Percentiles rank a stretch among this genome's conserved stretches.
phyloP scores from a whole-genome alignment of 2,329 filamentous ascomycete species.

The Talaromyces sp. region DNA sequence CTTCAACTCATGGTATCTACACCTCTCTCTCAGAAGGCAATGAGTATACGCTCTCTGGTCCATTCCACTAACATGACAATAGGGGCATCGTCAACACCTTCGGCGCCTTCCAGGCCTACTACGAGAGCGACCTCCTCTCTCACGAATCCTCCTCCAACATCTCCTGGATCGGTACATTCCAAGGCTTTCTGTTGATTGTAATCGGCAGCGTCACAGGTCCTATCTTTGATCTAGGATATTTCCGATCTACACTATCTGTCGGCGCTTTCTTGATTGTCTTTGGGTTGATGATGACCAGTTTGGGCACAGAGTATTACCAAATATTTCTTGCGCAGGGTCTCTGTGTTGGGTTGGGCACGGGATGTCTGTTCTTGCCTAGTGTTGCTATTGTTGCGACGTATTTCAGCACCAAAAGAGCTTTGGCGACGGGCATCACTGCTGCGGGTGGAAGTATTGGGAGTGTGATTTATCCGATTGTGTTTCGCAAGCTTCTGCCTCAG shows the following conservation, averaged over 20 bases:
- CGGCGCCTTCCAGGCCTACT: conserved; percentile 51
- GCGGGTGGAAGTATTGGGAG: conserved; percentile 49
- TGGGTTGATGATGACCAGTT: conserved; percentile 19
- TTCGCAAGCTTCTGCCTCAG: conserved; percentile 35
- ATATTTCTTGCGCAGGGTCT: neutral
- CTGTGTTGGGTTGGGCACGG: conserved; percentile 18
- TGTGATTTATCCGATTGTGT: neutral
- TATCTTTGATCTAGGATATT: conserved; percentile 48
- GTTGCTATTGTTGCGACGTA: conserved; percentile 66
- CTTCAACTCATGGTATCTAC: conserved; percentile 29
- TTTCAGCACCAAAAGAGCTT: conserved; percentile 54
- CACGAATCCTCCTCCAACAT: conserved; percentile 41
- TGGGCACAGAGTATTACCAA: conserved; percentile 20
- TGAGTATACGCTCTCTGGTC: too few relatives aligned
- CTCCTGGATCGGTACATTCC: conserved; percentile 49
- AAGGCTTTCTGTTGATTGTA: conserved; percentile 47
- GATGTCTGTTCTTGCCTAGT: conserved; percentile 58
- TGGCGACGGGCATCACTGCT: conserved; percentile 60
- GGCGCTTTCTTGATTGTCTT: conserved; percentile 41
- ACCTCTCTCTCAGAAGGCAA: too few relatives aligned
- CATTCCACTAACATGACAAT: neutral
- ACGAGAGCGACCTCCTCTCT: conserved; percentile 38
- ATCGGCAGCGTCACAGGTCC: conserved; percentile 50
- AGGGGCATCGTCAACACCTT: conserved; percentile 45
- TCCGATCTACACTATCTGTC: conserved; percentile 37